Evolutionary conservation across 1,284 basidiomycete genomes (phyloP), one percentile per base, ranked within the genome.

Genomic region (Malassezia nana): DNA sequence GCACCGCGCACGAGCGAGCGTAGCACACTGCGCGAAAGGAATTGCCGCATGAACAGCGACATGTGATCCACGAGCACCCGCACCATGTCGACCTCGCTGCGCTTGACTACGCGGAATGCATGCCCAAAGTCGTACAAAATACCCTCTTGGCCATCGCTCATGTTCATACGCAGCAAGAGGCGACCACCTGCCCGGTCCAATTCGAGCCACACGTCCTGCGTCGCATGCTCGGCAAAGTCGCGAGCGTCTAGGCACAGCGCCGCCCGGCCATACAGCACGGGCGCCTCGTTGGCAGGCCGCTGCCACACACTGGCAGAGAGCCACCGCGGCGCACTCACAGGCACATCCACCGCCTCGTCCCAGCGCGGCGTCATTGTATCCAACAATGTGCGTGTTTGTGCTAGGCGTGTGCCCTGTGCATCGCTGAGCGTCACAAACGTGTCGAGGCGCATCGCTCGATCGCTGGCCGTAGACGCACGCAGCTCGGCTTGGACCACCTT

Each of bases 141-240:
- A 72, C 98, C 94, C 69, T 95, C 91, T 75, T 92, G 88, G 78
- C 96, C 92, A 42, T 90, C 90, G 71, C 98, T 94, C 90, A 98
- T 95, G 72, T 89, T 92, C 49, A 98, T 81, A 6, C 94, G 81
- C 22, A 95, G 77, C 41, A 94, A 77, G 30, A 96, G 80, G 30
- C 50, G 38, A 29, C 89, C 82, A 1, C 91, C 90, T 54, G 84
- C 81, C 5, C 85, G 83, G 66, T 92, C 89, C n/a, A 98, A 77
- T 54, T 89, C 84, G 75, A 92, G 81, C 84, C 91, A 90, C 7
- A 91, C 75, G 64, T 99, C 94, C 66, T 92, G 89, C 9, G 88
- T 81, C 50, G 94, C 77, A 67, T 88, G 84, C 76, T 98, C 90
- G 22, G 83, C 84, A 68, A 89, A 95, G 52, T 87, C 82, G 50